Conservation (phyloP, 2,329 filamentous ascomycete species). For the Alternaria sp. region DNA sequence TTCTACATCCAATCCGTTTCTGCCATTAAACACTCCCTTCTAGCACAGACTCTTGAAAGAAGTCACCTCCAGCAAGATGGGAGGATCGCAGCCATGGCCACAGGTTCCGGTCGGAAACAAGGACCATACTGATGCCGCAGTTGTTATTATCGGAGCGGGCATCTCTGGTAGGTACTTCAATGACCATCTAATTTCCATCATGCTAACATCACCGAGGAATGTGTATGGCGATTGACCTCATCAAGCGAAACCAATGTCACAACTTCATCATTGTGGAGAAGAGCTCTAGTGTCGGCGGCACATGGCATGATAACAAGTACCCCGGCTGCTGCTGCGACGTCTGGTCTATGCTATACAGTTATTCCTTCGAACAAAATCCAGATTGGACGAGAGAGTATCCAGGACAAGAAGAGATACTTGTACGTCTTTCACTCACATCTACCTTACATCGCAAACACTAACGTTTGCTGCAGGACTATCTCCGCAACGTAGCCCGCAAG, state of each 20-base stretch:
- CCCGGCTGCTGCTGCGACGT: slow-evolving; percentile 64
- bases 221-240: slow-evolving; percentile 64
- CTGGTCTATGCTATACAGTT: slow-evolving; percentile 63
- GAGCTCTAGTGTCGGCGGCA: slow-evolving; percentile 60
- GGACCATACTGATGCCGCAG: slow-evolving; percentile 59
- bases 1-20: neutral
- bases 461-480: slow-evolving; percentile 51
- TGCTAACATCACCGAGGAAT: slow-evolving; percentile 48
- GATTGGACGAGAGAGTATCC: slow-evolving; percentile 66
- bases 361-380: slow-evolving; percentile 66
- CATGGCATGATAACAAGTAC: slow-evolving; percentile 64
- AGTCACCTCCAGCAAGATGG: slow-evolving; percentile 38
- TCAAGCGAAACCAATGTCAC: slow-evolving; percentile 58
- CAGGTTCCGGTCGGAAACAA: slow-evolving; percentile 57
- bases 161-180: slow-evolving; percentile 53
- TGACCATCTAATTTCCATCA: no score
- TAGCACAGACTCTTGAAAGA: neutral
- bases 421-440: slow-evolving; percentile 25
- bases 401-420: slow-evolving; percentile 65
- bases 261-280: slow-evolving; percentile 67
- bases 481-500: slow-evolving; percentile 60
- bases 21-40: neutral
- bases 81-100: slow-evolving; percentile 53
- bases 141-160: slow-evolving; percentile 65
- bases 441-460: neutral